Evolutionary conservation across 345 rosid species (phyloP).

Genomic region (Populus simonii): DNA sequence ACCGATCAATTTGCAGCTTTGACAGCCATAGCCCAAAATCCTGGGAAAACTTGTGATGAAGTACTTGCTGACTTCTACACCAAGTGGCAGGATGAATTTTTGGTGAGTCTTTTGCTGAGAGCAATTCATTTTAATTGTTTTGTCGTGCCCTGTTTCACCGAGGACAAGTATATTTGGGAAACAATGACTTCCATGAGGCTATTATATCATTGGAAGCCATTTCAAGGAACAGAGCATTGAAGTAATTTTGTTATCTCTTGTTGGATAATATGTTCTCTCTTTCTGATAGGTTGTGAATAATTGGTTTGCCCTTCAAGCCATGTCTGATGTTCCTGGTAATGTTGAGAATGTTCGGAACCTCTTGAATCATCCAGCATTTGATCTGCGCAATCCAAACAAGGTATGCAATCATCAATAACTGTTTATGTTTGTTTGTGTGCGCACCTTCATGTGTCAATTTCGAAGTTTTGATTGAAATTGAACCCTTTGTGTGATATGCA

Average conservation of each 20-base stretch:
- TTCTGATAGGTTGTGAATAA: conserved; percentile 80
- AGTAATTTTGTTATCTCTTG: neutral
- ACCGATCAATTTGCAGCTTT: conserved; percentile 90
- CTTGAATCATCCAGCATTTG: conserved; percentile 78
- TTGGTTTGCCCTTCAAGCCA: conserved; percentile 95
- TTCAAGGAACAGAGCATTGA: neutral
- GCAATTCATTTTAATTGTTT: neutral
- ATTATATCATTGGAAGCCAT: neutral
- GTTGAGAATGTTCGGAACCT: conserved; percentile 77
- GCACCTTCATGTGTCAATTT: neutral
- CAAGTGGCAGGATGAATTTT: conserved; percentile 82
- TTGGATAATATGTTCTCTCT: neutral
- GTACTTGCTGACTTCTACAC: conserved; percentile 72
- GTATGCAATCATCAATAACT: conserved; percentile 25
- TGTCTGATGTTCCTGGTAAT: conserved; percentile 77
- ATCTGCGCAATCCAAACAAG: conserved; percentile 91
- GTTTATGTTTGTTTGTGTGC: neutral
- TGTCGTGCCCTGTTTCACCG: neutral
- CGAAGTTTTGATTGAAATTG: neutral
- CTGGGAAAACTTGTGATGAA: conserved; percentile 76
- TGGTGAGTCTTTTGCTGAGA: conserved; percentile 47
- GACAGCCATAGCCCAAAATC: conserved; percentile 76
- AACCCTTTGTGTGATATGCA: conserved; percentile 12
- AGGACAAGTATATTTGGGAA: neutral
- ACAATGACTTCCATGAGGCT: neutral